These are phyloP conservation scores for Nitzschia sp. DNA, from an alignment of 108 stramenopile genomes.

Conservation along the genomic window DNA sequence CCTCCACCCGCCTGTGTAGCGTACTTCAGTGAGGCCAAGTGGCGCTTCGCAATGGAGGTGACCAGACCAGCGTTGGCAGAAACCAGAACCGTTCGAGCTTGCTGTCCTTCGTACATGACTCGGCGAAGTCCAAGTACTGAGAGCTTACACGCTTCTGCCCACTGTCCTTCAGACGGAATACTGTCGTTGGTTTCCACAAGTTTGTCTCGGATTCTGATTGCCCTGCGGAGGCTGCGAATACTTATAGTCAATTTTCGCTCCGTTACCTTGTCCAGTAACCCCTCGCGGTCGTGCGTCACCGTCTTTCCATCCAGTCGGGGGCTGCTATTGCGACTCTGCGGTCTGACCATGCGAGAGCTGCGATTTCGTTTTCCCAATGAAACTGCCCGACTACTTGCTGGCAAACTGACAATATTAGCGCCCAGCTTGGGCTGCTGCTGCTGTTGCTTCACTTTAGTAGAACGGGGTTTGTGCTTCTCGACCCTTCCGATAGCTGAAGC, in stretches of 20 bases:
- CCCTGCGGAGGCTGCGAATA: constrained; percentile 47
- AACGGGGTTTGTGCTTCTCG: neutral
- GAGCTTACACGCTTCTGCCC: constrained; percentile 71
- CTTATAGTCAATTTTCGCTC: constrained; percentile 45
- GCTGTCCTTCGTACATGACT: constrained; percentile 58
- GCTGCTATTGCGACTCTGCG: constrained; percentile 8
- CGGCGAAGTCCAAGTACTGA: constrained; percentile 44
- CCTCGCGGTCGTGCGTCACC: constrained; percentile 8
- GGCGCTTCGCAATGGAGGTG: constrained; percentile 66
- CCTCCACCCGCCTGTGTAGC: constrained; percentile 50
- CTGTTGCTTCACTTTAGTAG: neutral
- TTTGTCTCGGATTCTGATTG: constrained; percentile 44
- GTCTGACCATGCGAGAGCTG: constrained; percentile 11
- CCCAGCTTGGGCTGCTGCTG: neutral
- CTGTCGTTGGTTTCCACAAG: constrained; percentile 31
- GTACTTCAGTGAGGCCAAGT: constrained; percentile 34
- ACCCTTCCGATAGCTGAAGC: neutral
- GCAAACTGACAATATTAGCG: neutral
- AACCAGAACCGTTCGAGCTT: constrained; percentile 60
- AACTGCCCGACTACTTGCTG: constrained; percentile 2
- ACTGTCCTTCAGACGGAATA: constrained; percentile 49
- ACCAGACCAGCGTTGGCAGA: constrained; percentile 82
- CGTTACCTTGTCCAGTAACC: constrained; percentile 52
- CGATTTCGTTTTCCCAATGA: constrained; percentile 5
- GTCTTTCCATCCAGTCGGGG: constrained; percentile 1